Percentiles rank a stretch among this genome's conserved stretches.
These are phyloP conservation scores for Nemania diffusa DNA, from an alignment of 2,329 filamentous ascomycete species.

Conservation along the genomic window DNA sequence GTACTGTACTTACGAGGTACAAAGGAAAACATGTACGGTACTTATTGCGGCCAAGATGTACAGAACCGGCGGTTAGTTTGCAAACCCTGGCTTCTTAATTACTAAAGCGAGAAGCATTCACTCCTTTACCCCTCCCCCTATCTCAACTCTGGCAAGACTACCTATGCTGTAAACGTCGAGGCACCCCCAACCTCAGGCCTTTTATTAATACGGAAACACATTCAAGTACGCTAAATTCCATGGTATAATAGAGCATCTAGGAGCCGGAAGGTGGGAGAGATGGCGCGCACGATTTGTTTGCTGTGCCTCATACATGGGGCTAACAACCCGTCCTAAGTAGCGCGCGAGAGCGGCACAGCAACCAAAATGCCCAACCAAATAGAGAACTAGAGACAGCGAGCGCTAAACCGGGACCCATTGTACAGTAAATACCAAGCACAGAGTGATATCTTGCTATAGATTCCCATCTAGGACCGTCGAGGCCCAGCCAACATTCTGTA, in stretches of 20 bases:
- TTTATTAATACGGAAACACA: neutral
- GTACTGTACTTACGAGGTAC: constrained; percentile 22
- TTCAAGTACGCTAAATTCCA: neutral
- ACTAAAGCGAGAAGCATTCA: neutral
- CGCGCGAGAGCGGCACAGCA: constrained; percentile 27
- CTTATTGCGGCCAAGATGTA: neutral
- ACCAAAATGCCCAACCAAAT: constrained; percentile 19
- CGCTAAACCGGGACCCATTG: neutral
- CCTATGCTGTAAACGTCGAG: neutral
- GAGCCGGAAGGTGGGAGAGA: neutral
- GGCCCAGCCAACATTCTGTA: neutral
- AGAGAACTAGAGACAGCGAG: neutral
- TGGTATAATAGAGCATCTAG: neutral
- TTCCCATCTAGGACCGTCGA: neutral
- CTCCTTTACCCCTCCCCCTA: neutral
- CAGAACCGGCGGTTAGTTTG: neutral
- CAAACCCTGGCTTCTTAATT: neutral
- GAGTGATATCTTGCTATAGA: neutral
- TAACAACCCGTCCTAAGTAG: constrained; percentile 19
- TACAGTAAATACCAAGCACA: constrained; percentile 14
- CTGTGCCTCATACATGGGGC: constrained; percentile 28
- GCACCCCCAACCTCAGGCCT: neutral
- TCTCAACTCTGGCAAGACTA: neutral
- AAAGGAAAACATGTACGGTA: constrained; percentile 23
- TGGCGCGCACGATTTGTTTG: neutral